Percentiles rank a stretch among this genome's conserved stretches.
phyloP scores from a whole-genome alignment of 2,329 filamentous ascomycete genomes.

The Ophiostoma novo-ulmi region DNA sequence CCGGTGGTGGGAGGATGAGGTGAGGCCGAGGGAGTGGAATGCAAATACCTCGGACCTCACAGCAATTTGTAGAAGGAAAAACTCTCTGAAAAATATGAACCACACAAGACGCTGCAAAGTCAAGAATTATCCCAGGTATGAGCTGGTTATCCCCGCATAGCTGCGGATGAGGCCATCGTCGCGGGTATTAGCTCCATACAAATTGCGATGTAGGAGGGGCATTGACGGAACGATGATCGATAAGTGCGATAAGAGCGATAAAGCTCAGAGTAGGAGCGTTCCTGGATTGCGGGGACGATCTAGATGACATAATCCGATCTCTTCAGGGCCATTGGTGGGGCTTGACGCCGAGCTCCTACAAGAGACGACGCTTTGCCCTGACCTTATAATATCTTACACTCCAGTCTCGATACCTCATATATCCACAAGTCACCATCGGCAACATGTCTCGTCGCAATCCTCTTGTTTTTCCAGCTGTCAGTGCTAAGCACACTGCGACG shows the following conservation, averaged over 20 bases:
- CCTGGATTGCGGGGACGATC: constrained; percentile 3
- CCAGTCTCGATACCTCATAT: background rate
- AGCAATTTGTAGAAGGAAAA: background rate
- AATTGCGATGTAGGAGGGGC: constrained; percentile 12
- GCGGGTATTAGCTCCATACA: background rate
- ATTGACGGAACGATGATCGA: background rate
- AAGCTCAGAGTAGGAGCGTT: background rate
- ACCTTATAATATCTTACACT: background rate
- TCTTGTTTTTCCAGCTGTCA: constrained; percentile 71
- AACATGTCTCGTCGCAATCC: constrained; percentile 36
- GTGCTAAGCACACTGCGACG: constrained; percentile 75
- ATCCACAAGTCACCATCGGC: background rate
- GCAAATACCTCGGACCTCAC: background rate
- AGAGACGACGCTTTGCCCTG: too few relatives aligned
- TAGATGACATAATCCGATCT: background rate
- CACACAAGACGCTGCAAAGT: background rate
- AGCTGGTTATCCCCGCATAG: background rate
- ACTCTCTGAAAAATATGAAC: background rate
- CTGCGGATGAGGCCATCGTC: constrained; percentile 14
- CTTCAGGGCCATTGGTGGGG: background rate
- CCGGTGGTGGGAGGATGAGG: background rate
- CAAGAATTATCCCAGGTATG: constrained; percentile 7
- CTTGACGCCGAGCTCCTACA: background rate
- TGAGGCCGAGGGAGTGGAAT: background rate
- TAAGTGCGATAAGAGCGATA: background rate